phyloP scores from a whole-genome alignment of 2,329 filamentous ascomycete species.

The Lachnellula cervina region DNA sequence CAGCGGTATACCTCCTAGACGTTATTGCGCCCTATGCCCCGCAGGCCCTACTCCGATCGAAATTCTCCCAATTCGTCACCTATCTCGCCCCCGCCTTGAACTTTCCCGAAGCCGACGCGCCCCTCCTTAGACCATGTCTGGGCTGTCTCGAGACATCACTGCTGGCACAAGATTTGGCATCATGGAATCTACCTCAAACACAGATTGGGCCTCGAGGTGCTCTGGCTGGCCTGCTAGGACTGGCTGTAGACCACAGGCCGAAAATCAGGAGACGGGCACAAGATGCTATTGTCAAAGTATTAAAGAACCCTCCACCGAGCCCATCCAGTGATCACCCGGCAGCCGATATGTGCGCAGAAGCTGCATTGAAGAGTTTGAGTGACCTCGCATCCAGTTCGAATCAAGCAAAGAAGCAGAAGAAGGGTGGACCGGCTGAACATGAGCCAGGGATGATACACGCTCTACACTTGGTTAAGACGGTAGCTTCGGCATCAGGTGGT shows the following conservation, averaged over 20 bases:
- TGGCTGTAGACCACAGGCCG: slow-evolving; percentile 81
- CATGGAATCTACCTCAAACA: slow-evolving; percentile 81
- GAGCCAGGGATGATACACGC: slow-evolving; percentile 88
- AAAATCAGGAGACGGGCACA: slow-evolving; percentile 93
- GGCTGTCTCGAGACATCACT: slow-evolving; percentile 91
- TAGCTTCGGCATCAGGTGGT: slow-evolving; percentile 80
- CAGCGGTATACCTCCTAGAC: slow-evolving; percentile 93
- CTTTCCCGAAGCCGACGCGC: slow-evolving; percentile 76
- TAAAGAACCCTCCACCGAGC: slow-evolving; percentile 81
- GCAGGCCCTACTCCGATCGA: slow-evolving; percentile 80
- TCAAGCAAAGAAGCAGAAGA: slow-evolving; percentile 65
- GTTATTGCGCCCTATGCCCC: slow-evolving; percentile 81
- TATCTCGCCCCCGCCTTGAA: slow-evolving; percentile 80
- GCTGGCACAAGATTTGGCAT: slow-evolving; percentile 76
- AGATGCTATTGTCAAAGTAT: slow-evolving; percentile 77
- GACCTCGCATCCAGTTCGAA: slow-evolving; percentile 63
- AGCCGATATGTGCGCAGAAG: slow-evolving; percentile 93
- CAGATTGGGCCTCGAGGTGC: slow-evolving; percentile 83
- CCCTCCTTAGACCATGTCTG: slow-evolving; percentile 80
- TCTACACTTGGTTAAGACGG: slow-evolving; percentile 84
- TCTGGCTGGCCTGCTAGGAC: slow-evolving; percentile 76
- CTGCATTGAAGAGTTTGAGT: slow-evolving; percentile 73
- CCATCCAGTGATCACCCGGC: slow-evolving; percentile 92
- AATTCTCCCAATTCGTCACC: slow-evolving; percentile 89
- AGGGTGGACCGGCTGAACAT: slow-evolving; percentile 52